Conservation (phyloP, 2,329 filamentous ascomycete genomes). For the Aaosphaeria pasadenensis region DNA sequence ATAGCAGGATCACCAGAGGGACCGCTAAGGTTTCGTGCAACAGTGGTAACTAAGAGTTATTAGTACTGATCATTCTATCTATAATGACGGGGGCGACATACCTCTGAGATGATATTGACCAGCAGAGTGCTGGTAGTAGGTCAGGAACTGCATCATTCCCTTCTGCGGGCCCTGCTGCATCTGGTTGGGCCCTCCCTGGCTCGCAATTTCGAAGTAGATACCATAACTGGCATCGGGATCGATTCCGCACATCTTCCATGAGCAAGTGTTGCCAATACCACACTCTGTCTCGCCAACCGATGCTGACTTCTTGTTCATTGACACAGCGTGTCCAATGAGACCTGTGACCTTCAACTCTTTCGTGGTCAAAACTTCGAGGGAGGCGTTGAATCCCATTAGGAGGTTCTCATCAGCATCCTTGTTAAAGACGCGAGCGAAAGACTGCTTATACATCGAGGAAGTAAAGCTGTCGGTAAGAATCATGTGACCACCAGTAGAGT, state of each 20-base stretch:
- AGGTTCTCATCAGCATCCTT: slow-evolving; percentile 94
- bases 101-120: slow-evolving; percentile 87
- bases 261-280: slow-evolving; percentile 96
- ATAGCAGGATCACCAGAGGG: slow-evolving; percentile 92
- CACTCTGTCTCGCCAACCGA: slow-evolving; percentile 98
- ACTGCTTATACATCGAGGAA: slow-evolving; percentile 99
- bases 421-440: slow-evolving; percentile 94
- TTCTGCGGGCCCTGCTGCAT: slow-evolving; percentile 86
- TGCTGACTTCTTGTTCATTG: slow-evolving; percentile 95
- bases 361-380: slow-evolving; percentile 91
- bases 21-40: slow-evolving; percentile 85
- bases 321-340: slow-evolving; percentile 93
- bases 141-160: slow-evolving; percentile 96
- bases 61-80: not conserved
- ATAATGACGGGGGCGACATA: slow-evolving; percentile 7
- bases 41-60: slow-evolving; percentile 68
- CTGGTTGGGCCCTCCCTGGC: slow-evolving; percentile 80
- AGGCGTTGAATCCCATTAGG: slow-evolving; percentile 97
- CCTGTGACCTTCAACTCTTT: slow-evolving; percentile 98
- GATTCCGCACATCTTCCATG: slow-evolving; percentile 99
- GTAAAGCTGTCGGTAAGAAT: slow-evolving; percentile 98
- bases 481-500: slow-evolving; percentile 96
- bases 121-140: slow-evolving; percentile 96
- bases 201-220: slow-evolving; percentile 96
- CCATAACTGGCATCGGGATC: slow-evolving; percentile 92